phyloP scores from a whole-genome alignment of 495 filamentous ascomycete genomes.

The Neurospora sp. region DNA sequence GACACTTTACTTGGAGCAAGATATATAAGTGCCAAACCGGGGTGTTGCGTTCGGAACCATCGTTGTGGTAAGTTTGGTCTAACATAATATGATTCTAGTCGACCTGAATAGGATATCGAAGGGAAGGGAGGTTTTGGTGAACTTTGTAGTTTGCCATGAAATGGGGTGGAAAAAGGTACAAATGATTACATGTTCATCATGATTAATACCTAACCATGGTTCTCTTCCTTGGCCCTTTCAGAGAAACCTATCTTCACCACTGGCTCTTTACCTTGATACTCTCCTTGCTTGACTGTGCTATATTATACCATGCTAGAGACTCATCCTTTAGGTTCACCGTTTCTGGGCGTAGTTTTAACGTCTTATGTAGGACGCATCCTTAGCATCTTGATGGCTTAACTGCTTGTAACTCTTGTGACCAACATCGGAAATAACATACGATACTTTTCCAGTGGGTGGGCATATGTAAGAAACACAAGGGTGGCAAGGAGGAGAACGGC shows the following conservation, averaged over 20 bases:
- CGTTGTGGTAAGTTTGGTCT: background rate
- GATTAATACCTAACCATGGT: background rate
- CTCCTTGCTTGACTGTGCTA: background rate
- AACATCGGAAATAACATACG: too few relatives aligned
- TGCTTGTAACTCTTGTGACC: too few relatives aligned
- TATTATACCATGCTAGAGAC: background rate
- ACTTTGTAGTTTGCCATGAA: background rate
- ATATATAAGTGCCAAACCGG: background rate
- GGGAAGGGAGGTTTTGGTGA: background rate
- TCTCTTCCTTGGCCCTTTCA: background rate
- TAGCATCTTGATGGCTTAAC: too few relatives aligned
- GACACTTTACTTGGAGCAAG: background rate
- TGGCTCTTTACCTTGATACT: background rate
- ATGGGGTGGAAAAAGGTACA: too few relatives aligned
- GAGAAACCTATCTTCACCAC: background rate
- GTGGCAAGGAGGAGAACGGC: background rate
- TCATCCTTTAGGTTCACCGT: background rate
- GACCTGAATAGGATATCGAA: background rate
- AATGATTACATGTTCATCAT: too few relatives aligned
- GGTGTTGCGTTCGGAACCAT: background rate
- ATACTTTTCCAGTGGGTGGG: background rate
- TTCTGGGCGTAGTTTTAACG: too few relatives aligned
- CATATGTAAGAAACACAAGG: background rate
- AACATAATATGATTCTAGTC: background rate
- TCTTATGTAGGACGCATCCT: too few relatives aligned